Conservation (phyloP, 73 alveolate genomes). For the Paramecium pentaurelia region DNA sequence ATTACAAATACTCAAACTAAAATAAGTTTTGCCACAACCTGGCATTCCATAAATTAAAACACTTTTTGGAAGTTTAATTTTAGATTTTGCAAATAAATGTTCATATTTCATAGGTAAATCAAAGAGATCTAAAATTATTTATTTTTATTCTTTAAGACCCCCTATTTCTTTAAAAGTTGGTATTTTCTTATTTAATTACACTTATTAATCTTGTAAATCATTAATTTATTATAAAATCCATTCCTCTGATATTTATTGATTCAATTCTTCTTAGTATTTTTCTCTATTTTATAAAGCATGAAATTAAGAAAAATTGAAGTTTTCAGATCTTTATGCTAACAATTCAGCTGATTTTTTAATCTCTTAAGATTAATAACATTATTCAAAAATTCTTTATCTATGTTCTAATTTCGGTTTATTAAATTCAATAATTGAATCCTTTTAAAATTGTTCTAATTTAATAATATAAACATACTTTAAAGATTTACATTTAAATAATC, state of each 20-base stretch:
- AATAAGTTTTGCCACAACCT: slow-evolving; percentile 86
- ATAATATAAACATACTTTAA: not conserved
- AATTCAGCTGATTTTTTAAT: not conserved
- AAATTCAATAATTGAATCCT: not conserved
- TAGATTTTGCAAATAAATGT: slow-evolving; percentile 64
- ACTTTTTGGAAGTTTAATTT: slow-evolving; percentile 66
- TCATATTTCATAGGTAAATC: slow-evolving; percentile 66
- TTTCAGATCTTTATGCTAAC: not conserved
- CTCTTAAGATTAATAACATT: not conserved
- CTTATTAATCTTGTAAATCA: not conserved
- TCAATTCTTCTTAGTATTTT: not conserved
- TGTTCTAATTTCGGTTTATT: not conserved
- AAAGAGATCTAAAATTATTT: slow-evolving; percentile 68
- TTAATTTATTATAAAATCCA: not conserved
- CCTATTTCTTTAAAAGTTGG: slow-evolving; percentile 70
- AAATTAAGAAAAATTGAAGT: not conserved
- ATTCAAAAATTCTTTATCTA: not conserved
- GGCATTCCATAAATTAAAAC: slow-evolving; percentile 88
- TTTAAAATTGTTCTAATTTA: not conserved
- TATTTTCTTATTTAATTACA: not conserved
- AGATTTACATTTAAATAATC: not conserved
- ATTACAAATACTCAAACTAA: slow-evolving; percentile 81
- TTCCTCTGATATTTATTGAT: not conserved
- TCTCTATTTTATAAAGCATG: slow-evolving; percentile 8
- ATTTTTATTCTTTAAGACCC: slow-evolving; percentile 69